Base-by-base conservation (phyloP, 2,329 filamentous ascomycete genomes). In the Nemania serpens region DNA sequence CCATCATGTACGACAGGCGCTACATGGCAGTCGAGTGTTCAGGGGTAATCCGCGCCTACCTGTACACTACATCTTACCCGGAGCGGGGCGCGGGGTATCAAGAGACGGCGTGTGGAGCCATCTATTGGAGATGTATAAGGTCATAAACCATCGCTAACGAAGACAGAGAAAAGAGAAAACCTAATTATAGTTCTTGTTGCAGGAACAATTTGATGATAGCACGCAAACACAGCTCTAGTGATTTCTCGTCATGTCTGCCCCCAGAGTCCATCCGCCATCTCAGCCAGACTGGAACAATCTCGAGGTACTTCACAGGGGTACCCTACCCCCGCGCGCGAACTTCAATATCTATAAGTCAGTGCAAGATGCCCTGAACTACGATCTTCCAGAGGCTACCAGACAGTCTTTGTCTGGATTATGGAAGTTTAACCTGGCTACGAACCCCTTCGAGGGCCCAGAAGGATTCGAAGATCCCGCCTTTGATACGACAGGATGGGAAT, bases 221-320 rank as follows among this genome's bases (percentile, higher is more conserved):
- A 5, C 36, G 11, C 36, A 13, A 12, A n/a, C 11, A 3, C 15
- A n/a, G 36, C 36, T 13, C 11, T 1, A 20, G n/a, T 18, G 33
- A 34, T 13, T 15, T 22, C 20, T 12, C 37, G 57, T 52, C 51
- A 67, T 67, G 65, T 47, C 63, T 49, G 11, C 55, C 6, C 33
- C 36, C 11, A 63, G 43, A 45, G 37, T 41, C 1, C 56, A 66
- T 29, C 65, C 65, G 2, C 48, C 50, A 52, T 58, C 63, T 5
- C 63, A 58, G 45, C 83, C 84, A 7, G 84, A 87, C 70, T 88
- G 85, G 85, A 84, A 81, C 71, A 87, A 88, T 67, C 78, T 86
- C 51, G 68, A 76, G 2, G 75, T 88, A 34, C 75, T 87, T 20
- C 85, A 87, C 69, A 79, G 76, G 62, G 84, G 84, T 65, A 86